Evolutionary conservation across 371 early-diverging fungal species (phyloP).

Genomic region (Syncephalastrum contaminatum): DNA sequence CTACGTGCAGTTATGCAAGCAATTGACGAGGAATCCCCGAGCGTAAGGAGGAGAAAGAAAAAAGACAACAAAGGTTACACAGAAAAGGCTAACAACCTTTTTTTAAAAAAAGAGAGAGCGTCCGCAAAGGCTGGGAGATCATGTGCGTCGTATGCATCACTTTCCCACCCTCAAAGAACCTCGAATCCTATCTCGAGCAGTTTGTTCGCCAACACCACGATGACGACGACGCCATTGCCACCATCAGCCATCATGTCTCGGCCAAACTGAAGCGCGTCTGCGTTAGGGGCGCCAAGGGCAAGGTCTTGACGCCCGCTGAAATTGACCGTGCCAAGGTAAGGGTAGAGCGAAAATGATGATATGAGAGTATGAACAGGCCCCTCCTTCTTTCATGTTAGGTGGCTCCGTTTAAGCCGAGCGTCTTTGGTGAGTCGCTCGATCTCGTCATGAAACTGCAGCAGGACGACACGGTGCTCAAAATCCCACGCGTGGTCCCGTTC

Average conservation of each 20-base stretch:
- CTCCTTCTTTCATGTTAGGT: slow-evolving; percentile 40
- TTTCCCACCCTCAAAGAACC: slow-evolving; percentile 93
- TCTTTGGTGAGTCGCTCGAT: slow-evolving; percentile 91
- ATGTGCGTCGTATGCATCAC: slow-evolving; percentile 77
- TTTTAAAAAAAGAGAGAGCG: slow-evolving; percentile 43
- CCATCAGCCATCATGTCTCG: slow-evolving; percentile 61
- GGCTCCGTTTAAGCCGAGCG: slow-evolving; percentile 85
- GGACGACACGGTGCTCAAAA: slow-evolving; percentile 36
- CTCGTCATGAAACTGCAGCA: slow-evolving; percentile 75
- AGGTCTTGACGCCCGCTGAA: slow-evolving; percentile 74
- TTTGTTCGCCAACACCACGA: slow-evolving; percentile 74
- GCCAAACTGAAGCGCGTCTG: slow-evolving; percentile 70
- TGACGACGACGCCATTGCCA: slow-evolving; percentile 45
- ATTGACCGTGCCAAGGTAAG: slow-evolving; percentile 75
- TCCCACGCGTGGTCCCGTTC: slow-evolving; percentile 87
- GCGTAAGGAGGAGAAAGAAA: slow-evolving; percentile 35
- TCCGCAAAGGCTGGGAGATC: slow-evolving; percentile 89
- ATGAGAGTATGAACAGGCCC: background rate
- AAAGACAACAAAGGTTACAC: too few species aligned
- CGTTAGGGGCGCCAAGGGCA: slow-evolving; percentile 79
- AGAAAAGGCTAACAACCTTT: too few species aligned
- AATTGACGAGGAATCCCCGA: slow-evolving; percentile 81
- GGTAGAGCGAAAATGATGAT: background rate
- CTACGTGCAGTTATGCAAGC: slow-evolving; percentile 93
- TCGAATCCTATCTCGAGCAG: slow-evolving; percentile 79